phyloP scores from a whole-genome alignment of 2,329 filamentous ascomycete species.

The Thelonectria blattea region DNA sequence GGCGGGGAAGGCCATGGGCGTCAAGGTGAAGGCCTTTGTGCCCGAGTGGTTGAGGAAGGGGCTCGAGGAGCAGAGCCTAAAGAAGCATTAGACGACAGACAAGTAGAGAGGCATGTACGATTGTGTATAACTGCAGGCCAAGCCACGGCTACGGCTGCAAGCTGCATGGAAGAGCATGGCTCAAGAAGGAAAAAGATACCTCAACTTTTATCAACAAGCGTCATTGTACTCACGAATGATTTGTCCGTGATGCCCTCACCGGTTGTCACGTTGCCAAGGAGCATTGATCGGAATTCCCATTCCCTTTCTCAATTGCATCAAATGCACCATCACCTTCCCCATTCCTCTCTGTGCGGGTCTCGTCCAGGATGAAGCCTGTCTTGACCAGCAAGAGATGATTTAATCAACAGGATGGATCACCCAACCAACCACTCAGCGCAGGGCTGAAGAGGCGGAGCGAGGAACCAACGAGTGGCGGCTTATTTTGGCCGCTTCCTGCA shows the following conservation, averaged over 20 bases:
- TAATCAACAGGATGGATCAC: neutral
- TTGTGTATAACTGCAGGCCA: neutral
- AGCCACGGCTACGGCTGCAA: neutral
- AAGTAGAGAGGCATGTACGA: neutral
- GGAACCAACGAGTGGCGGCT: neutral
- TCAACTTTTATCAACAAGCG: conserved; percentile 5
- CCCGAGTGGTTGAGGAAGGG: conserved; percentile 71
- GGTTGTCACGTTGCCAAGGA: neutral
- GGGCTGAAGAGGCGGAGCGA: neutral
- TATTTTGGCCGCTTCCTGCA: conserved; percentile 8
- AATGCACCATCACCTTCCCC: neutral
- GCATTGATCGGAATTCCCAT: neutral
- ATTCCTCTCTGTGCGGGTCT: neutral
- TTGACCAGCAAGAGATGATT: neutral
- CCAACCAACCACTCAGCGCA: neutral
- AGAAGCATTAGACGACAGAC: conserved; percentile 25
- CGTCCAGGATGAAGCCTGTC: neutral
- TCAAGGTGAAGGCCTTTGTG: conserved; percentile 80
- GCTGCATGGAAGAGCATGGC: neutral
- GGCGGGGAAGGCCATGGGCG: conserved; percentile 22
- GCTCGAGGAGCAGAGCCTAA: conserved; percentile 40
- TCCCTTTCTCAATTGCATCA: neutral
- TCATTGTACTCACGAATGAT: neutral
- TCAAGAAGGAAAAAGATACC: conserved; percentile 20
- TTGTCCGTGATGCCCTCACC: neutral